Percentiles rank a stretch among this genome's conserved stretches.
Evolutionary conservation across 2,329 filamentous ascomycete species (phyloP).

Genomic region (Intubia oerlemansii): DNA sequence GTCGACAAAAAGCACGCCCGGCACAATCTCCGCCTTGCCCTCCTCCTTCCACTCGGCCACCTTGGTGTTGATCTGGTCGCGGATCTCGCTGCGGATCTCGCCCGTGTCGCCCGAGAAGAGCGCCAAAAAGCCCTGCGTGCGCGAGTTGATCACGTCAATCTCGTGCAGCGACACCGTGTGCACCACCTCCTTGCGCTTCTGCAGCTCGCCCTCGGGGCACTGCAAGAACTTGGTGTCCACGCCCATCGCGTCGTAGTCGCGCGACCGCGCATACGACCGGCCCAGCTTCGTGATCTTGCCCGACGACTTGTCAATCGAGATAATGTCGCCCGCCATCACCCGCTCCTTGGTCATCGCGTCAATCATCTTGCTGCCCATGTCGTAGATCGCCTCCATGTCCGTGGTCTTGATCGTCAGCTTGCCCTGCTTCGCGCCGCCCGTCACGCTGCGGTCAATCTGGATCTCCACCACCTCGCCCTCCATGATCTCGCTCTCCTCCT

Average conservation of each 20-base stretch:
- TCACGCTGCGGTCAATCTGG: constrained; percentile 91
- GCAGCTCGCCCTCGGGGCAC: constrained; percentile 90
- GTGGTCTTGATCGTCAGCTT: constrained; percentile 99
- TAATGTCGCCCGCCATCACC: constrained; percentile 95
- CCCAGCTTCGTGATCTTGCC: constrained; percentile 96
- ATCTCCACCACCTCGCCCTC: constrained; percentile 98
- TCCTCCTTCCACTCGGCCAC: constrained; percentile 99
- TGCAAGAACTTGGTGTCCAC: constrained; percentile 96
- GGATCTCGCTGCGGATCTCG: constrained; percentile 90
- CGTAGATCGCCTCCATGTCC: constrained; percentile 98
- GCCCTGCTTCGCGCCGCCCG: constrained; percentile 90
- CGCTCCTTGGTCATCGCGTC: constrained; percentile 99
- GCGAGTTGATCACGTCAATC: constrained; percentile 97
- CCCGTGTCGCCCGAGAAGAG: constrained; percentile 96
- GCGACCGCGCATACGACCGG: constrained; percentile 78
- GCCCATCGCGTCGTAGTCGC: constrained; percentile 98
- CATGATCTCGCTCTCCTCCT: constrained; percentile 97
- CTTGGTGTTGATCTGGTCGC: constrained; percentile 98
- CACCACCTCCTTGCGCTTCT: constrained; percentile 90
- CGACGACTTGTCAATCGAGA: constrained; percentile 95
- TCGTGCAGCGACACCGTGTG: constrained; percentile 95
- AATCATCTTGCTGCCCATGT: constrained; percentile 99
- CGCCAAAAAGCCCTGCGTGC: constrained; percentile 93
- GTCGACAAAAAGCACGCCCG: constrained; percentile 92
- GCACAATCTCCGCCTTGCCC: constrained; percentile 94